Percentiles rank a stretch among this genome's conserved stretches.
Evolutionary conservation across 306 rosid species (phyloP).

Genomic region (Pyrus betulifolia): DNA sequence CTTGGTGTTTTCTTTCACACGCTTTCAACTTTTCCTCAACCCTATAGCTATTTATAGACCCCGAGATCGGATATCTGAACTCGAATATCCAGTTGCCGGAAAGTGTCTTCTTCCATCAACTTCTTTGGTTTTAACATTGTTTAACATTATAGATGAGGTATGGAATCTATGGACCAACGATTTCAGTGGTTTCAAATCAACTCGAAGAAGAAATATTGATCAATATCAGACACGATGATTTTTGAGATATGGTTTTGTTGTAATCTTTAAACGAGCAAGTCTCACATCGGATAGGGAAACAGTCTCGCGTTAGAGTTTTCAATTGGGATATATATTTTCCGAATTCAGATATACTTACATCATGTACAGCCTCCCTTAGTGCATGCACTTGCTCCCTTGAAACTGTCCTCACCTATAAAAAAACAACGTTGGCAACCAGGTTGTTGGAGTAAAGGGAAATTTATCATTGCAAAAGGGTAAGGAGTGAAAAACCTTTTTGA

Average conservation of each 20-base stretch:
- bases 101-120: no score
- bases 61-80: not conserved
- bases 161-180: no score
- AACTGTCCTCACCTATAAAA: slow-evolving; percentile 50
- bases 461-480: not conserved
- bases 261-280: not conserved
- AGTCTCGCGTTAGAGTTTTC: not conserved
- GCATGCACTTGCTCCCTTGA: slow-evolving; percentile 51
- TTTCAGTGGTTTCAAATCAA: not conserved
- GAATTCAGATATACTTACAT: slow-evolving; percentile 31
- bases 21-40: not conserved
- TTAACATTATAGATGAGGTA: not conserved
- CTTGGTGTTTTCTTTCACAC: not conserved
- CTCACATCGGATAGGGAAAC: not conserved
- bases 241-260: not conserved
- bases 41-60: not conserved
- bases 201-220: not conserved
- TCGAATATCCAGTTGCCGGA: no score
- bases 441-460: not conserved
- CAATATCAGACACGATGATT: no score
- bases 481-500: slow-evolving; percentile 37
- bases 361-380: slow-evolving; percentile 44
- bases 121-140: not conserved
- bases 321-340: no score
- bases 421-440: not conserved